A percentile compares a stretch with the other conserved stretches of the same genome.
Evolutionary conservation across 2,329 filamentous ascomycete genomes (phyloP).

Genomic region (Arthroderma uncinatum): DNA sequence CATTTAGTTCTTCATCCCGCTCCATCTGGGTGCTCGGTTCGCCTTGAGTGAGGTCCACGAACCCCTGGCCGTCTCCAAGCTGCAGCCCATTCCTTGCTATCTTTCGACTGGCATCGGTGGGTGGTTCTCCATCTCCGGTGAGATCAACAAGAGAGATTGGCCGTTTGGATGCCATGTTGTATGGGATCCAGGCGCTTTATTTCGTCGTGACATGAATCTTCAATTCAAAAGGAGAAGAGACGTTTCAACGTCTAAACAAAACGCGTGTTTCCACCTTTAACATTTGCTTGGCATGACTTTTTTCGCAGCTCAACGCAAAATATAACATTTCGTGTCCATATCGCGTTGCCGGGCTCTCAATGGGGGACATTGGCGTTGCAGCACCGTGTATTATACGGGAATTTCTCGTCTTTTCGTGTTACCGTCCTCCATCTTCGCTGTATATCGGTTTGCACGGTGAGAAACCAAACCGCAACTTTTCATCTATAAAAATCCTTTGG

Average conservation of each 20-base stretch:
- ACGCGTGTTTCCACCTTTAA: not conserved
- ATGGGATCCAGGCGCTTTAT: not conserved
- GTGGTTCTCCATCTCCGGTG: slow-evolving; percentile 15
- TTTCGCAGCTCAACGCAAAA: not conserved
- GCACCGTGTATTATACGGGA: not conserved
- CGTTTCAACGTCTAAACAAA: not conserved
- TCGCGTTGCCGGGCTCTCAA: not conserved
- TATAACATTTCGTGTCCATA: not conserved
- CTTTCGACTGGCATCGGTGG: slow-evolving; percentile 11
- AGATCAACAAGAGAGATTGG: slow-evolving; percentile 20
- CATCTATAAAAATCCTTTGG: too few relatives aligned
- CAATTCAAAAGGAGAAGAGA: not conserved
- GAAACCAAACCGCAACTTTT: not conserved
- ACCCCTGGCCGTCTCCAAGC: slow-evolving; percentile 22
- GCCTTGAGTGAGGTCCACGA: slow-evolving; percentile 24
- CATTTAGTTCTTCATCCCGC: slow-evolving; percentile 28
- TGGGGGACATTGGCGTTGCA: not conserved
- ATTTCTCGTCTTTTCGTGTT: not conserved
- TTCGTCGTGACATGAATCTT: not conserved
- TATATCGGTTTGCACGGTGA: not conserved
- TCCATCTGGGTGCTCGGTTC: slow-evolving; percentile 23
- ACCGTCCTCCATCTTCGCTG: not conserved
- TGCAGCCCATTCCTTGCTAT: slow-evolving; percentile 16
- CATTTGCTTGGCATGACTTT: not conserved
- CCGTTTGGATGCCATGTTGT: slow-evolving; percentile 7